Base-by-base conservation (phyloP, 2,329 filamentous ascomycete species). In the Ophiostoma pallidulum region DNA sequence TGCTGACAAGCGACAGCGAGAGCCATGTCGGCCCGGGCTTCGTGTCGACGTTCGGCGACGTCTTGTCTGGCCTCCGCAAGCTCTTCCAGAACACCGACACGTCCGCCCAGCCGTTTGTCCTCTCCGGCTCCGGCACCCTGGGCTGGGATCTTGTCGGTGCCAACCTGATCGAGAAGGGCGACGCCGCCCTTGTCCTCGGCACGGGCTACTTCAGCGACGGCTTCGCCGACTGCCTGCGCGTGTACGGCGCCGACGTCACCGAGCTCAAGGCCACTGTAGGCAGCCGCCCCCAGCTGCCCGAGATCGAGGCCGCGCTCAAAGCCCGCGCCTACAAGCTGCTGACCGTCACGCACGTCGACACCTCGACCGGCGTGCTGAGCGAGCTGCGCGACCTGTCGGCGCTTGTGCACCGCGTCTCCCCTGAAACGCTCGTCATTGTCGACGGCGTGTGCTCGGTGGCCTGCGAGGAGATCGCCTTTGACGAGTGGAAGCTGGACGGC, bases 391-490 rank as follows among this genome's bases (percentile, higher is more conserved):
- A 80, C 49, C 72, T 98, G 49, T 80, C 88, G 29, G 85, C 90
- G 61, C 72, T 94, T 42, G 86, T 97, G 44, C 85, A 85, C 64
- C 77, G 77, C 45, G 86, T 96, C 54, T 94, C 88, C 53, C 92
- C 92, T 0, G 82, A 95, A 45, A 98, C 92, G 1, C 74, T 98
- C 47, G 70, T 98, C 51, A 77, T 97, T 44, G 91, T 96, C 47
- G 92, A 98, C 62, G 92, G 91, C 54, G 92, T 98, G 42, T 98
- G 92, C 79, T 94, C 87, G 65, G 90, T 98, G 47, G 92, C 90
- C 40, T 89, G 83, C 58, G 92, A 98, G 69, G 90, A 97, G 70
- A 91, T 98, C 58, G 82, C 83, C 38, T 98, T 98, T 64, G 92
- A 98, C 63, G 85, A 86, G 47, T 97, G 91, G 92, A 82, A 84